Percentiles rank a stretch among this genome's conserved stretches.
Evolutionary conservation across 257 asterid genomes (phyloP).

Genomic region (Jacaranda mimosifolia): DNA sequence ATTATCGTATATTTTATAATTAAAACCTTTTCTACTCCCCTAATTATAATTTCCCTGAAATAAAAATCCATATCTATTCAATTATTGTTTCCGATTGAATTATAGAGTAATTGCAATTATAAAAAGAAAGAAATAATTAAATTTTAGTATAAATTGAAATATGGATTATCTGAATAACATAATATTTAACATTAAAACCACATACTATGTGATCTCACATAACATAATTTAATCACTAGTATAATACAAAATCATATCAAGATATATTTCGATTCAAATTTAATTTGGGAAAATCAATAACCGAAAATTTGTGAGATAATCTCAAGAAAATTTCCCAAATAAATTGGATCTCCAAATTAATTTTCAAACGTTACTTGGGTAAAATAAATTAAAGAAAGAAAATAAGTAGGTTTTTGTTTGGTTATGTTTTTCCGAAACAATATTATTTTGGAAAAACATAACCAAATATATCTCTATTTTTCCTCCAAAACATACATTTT

Average conservation of each 20-base stretch:
- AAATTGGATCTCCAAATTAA: slow-evolving; percentile 31
- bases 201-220: neutral
- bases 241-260: slow-evolving; percentile 32
- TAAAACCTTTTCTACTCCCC: no score
- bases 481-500: no score
- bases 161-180: neutral
- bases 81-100: neutral
- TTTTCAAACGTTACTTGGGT: slow-evolving; percentile 34
- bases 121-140: neutral
- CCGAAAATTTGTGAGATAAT: slow-evolving; percentile 1
- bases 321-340: slow-evolving; percentile 27
- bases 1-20: no score
- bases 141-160: neutral
- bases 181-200: slow-evolving; percentile 18
- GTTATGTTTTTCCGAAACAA: no score
- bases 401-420: no score
- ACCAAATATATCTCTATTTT: no score
- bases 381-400: slow-evolving; percentile 16
- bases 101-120: neutral
- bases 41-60: no score
- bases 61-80: neutral
- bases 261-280: slow-evolving; percentile 23
- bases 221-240: slow-evolving; percentile 20
- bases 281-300: neutral
- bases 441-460: no score